phyloP scores from a whole-genome alignment of 208 protist genomes.

The Crithidia fasciculata region DNA sequence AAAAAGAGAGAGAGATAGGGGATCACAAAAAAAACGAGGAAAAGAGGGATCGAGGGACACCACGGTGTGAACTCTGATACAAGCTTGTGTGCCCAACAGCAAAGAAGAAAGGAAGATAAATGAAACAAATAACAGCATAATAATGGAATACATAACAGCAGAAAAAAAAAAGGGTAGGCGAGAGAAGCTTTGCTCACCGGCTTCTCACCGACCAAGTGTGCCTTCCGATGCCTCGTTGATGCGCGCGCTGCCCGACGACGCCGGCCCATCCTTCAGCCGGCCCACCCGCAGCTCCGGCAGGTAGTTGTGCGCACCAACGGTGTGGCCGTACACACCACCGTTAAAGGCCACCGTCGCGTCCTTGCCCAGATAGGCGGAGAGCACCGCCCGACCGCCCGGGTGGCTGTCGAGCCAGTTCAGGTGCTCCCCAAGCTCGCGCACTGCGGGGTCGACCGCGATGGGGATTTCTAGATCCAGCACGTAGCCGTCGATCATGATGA shows the following conservation, averaged over 20 bases:
- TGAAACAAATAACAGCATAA: not conserved
- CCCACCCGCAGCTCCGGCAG: conserved; percentile 70
- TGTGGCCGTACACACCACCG: conserved; percentile 75
- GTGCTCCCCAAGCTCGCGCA: conserved; percentile 53
- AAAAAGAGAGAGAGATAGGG: not conserved
- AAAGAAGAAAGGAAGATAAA: not conserved
- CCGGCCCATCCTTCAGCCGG: conserved; percentile 25
- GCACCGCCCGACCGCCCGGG: conserved; percentile 71
- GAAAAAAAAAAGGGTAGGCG: not conserved
- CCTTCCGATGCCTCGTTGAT: not conserved
- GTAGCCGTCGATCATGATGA: conserved; percentile 63
- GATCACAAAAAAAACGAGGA: not conserved
- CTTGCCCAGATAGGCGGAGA: conserved; percentile 73
- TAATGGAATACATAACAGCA: conserved; percentile 4
- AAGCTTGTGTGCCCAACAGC: not conserved
- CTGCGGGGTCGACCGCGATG: conserved; percentile 53
- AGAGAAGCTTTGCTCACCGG: not conserved
- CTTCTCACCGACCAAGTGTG: not conserved
- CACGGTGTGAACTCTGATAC: too few species aligned
- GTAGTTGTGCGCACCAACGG: conserved; percentile 59
- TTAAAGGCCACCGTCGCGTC: conserved; percentile 79
- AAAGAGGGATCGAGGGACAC: not conserved
- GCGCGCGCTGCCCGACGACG: not conserved
- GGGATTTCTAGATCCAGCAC: conserved; percentile 66
- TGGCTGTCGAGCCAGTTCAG: conserved; percentile 68